phyloP scores from a whole-genome alignment of 2,329 filamentous ascomycete genomes.

The Pyrenophora tritici-repentis region DNA sequence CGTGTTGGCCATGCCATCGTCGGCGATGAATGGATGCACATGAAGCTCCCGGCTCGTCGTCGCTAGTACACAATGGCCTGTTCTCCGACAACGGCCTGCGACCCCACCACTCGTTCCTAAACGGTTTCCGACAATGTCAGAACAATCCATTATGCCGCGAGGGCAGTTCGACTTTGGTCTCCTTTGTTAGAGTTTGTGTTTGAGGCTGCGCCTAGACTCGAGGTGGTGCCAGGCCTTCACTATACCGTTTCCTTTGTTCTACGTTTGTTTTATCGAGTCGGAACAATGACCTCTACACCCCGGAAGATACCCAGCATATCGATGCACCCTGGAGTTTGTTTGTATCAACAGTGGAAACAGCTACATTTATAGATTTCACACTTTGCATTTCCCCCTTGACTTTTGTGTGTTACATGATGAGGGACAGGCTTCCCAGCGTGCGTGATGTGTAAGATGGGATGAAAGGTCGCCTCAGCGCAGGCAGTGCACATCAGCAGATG shows the following conservation, averaged over 20 bases:
- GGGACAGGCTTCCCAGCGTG: too few species aligned
- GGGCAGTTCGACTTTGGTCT: slow-evolving; percentile 1
- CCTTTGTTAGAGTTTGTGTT: slow-evolving; percentile 4
- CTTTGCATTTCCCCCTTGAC: too few species aligned
- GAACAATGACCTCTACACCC: slow-evolving; percentile 5
- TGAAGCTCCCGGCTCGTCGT: slow-evolving; percentile 17
- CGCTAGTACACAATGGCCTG: slow-evolving; percentile 1
- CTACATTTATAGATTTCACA: not conserved
- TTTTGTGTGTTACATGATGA: too few species aligned
- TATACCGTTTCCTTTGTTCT: slow-evolving; percentile 14
- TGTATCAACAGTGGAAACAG: too few species aligned
- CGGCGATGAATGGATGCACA: slow-evolving; percentile 33
- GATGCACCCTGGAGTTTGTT: slow-evolving; percentile 10
- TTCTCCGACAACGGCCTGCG: not conserved
- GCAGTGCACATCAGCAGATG: not conserved
- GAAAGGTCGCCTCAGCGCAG: not conserved
- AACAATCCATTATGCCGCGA: not conserved
- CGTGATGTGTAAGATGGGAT: not conserved
- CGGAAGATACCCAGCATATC: slow-evolving; percentile 17
- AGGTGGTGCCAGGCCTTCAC: not conserved
- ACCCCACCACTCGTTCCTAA: not conserved
- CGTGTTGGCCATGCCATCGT: slow-evolving; percentile 25
- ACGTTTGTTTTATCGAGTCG: slow-evolving; percentile 4
- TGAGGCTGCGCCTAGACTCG: not conserved
- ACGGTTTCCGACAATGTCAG: too few species aligned